These are phyloP conservation scores for Colletotrichum theobromicola DNA, from an alignment of 2,329 filamentous ascomycete species.

Conservation along the genomic window DNA sequence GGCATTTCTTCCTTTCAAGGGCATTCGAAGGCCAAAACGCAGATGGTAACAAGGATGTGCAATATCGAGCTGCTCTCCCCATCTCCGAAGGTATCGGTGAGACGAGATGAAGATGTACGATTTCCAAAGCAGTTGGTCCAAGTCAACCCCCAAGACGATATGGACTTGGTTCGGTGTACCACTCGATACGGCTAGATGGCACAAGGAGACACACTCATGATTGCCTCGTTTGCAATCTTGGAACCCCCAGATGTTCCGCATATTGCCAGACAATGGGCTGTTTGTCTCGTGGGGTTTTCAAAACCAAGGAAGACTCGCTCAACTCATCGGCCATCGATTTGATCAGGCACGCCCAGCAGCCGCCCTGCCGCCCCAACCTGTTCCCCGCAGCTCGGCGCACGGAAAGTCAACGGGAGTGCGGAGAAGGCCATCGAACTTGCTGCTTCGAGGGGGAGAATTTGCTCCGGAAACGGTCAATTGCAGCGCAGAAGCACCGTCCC, in stretches of 20 bases:
- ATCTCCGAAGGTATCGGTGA: background rate
- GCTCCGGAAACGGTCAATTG: slow-evolving; percentile 6
- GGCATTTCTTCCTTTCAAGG: background rate
- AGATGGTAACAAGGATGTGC: background rate
- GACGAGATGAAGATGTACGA: background rate
- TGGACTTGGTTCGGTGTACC: background rate
- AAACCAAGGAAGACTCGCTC: background rate
- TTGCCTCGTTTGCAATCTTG: background rate
- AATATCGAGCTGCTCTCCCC: background rate
- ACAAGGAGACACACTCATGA: background rate
- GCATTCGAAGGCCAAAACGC: background rate
- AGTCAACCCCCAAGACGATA: background rate
- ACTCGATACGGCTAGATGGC: background rate
- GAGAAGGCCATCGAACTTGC: background rate
- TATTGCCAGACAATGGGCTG: slow-evolving; percentile 4
- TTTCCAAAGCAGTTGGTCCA: background rate
- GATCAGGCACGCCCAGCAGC: background rate
- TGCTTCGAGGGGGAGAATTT: slow-evolving; percentile 1
- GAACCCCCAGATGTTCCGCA: background rate
- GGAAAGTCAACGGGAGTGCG: background rate
- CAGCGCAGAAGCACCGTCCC: background rate
- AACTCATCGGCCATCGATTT: background rate
- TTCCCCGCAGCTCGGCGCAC: background rate
- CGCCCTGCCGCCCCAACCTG: background rate
- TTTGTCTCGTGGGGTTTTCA: background rate